Evolutionary conservation across 1,284 basidiomycete species (phyloP), one percentile per base, ranked within the genome.

Genomic region (Naganishia sp.): DNA sequence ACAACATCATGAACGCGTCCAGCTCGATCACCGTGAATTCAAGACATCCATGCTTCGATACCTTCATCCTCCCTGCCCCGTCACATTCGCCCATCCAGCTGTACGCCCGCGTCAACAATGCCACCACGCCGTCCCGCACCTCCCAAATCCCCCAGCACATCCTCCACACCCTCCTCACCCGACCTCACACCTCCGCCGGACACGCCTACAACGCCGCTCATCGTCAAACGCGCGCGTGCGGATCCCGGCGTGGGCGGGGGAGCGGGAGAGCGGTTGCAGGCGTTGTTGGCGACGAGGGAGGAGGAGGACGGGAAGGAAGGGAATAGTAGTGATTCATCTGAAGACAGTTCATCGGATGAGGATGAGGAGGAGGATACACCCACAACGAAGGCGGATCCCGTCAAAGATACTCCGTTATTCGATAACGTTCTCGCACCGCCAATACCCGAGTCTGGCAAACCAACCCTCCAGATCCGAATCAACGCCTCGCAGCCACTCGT

Each of bases 401-500:
- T 39, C 36, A 39, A 39, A 2, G 59, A 61, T 3, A 52, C 48
- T 10, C 59, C 59, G 36, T 25, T 61, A 52, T 61, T 61, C 36
- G 59, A 61, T 28, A 48, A 61, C 42, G 48, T 48, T 42, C 33
- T 61, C 31, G 28, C 56, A 13, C 44, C 23, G 31, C 21, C 46
- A 11, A 18, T 21, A 16, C 28, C 45, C n/a, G 31, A 44, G 13
- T 36, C 45, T 18, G 48, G 48, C 15, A 44, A 48, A 6, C 36
- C 48, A 16, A 46, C 21, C 5, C 36, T 52, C 13, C 43, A 50
- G 25, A 31, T 61, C 36, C 39, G 43, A 1, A 43, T 61, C 48
- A 61, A 61, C 18, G 36, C 59, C 21, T 52, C 49, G n/a, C 59
- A 61, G 23, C 48, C 59, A 43, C 48, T 61, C 13, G 50, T 23